Conservation (phyloP, 768 basidiomycete genomes). For the Kwoniella sp. region DNA sequence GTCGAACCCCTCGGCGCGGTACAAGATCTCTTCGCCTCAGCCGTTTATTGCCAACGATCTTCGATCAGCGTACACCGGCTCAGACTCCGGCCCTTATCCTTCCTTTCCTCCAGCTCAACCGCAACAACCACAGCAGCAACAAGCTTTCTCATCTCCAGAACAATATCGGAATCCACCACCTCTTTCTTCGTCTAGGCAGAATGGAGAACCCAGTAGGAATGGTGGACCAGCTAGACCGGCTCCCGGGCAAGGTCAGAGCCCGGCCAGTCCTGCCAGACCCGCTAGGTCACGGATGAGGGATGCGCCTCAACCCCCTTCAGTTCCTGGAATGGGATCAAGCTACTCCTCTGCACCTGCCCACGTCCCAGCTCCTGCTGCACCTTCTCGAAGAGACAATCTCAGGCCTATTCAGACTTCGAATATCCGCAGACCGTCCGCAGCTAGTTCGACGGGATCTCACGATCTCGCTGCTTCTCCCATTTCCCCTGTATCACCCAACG, state of each 20-base stretch:
- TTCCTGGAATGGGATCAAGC: neutral
- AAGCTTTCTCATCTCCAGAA: conserved; percentile 13
- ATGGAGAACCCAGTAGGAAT: conserved; percentile 20
- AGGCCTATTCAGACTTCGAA: conserved; percentile 29
- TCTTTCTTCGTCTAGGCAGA: conserved; percentile 13
- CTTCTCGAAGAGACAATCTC: conserved; percentile 17
- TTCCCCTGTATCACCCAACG: conserved; percentile 23
- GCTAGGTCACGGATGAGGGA: conserved; percentile 42
- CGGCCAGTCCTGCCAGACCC: conserved; percentile 42
- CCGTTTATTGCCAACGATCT: conserved; percentile 23
- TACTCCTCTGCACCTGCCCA: conserved; percentile 4
- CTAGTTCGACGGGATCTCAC: conserved; percentile 17
- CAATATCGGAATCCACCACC: conserved; percentile 6
- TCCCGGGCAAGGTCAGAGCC: neutral
- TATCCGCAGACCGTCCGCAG: conserved; percentile 26
- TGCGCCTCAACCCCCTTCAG: conserved; percentile 22
- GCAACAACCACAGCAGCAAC: conserved; percentile 4
- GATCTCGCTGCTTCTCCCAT: conserved; percentile 31
- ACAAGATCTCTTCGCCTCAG: conserved; percentile 44
- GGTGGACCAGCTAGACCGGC: conserved; percentile 6
- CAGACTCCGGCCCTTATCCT: conserved; percentile 25
- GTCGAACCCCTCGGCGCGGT: conserved; percentile 21
- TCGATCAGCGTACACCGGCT: conserved; percentile 10
- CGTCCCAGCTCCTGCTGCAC: conserved; percentile 8
- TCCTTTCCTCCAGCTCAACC: conserved; percentile 19